Base-by-base conservation (phyloP, 2,329 filamentous ascomycete species). In the Cephalotrichum gorgonifer region DNA sequence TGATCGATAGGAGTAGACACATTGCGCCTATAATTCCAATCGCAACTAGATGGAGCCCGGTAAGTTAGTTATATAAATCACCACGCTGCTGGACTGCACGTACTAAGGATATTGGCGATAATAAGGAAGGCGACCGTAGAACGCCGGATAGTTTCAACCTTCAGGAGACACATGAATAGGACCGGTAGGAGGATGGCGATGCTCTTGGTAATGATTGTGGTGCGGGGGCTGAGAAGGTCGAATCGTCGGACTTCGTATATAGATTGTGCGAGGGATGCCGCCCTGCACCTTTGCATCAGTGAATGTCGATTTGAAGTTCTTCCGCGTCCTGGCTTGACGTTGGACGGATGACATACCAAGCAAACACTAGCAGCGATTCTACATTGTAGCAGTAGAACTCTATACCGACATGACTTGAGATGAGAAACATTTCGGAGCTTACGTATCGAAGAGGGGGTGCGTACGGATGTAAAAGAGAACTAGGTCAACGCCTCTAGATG, bases 341-440 rank as follows among this genome's bases (percentile, higher is more conserved):
- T n/a, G 28, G 12, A 30, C 6, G 12, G 41, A 43, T 17, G 6
- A 52, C 58, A 46, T 58, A 71, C 71, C 73, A 76, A 49, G 69
- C 73, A 6, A 74, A 58, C 6, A 70, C 61, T 30, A 73, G 61
- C 27, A 73, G 57, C 8, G 69, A 61, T 56, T 74, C 69, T n/a
- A 70, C 69, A 57, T 72, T 74, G 54, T 75, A 75, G 27, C 63
- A 65, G 51, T 74, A 74, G 45, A 69, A 74, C 55, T 75, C 72
- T 75, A 44, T 1, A 5, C 41, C 57, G 54, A 42, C 11, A 28
- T 12, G 17, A 4, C 4, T 22, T 15, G 3, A 22, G 12, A 6
- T 14, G n/a, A 6, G 9, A 3, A 1, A 3, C 1, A 12, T 7
- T 41, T 17, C 20, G 20, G 6, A 15, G 6, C 15, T 7, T 7